These are phyloP conservation scores for Magnusiomyces suaveolens DNA, from an alignment of 1,139 yeast species.

Conservation along the genomic window DNA sequence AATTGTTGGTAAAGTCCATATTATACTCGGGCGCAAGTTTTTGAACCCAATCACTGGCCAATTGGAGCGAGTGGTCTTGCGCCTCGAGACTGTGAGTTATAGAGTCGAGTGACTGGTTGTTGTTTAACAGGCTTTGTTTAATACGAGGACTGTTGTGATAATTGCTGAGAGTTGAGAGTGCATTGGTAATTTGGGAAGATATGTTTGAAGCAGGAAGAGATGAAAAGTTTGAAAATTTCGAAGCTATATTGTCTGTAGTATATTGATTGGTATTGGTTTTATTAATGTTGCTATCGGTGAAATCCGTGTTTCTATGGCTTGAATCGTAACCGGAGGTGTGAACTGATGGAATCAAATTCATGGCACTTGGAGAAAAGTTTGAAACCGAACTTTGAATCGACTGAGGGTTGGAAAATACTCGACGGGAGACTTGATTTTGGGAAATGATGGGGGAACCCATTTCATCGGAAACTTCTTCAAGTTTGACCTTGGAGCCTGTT, in stretches of 20 bases:
- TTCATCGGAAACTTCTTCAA: not conserved
- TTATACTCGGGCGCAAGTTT: constrained; percentile 18
- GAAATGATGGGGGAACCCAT: not conserved
- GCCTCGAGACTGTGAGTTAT: constrained; percentile 18
- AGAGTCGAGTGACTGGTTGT: constrained; percentile 10
- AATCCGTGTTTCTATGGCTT: too few relatives aligned
- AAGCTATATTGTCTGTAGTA: too few relatives aligned
- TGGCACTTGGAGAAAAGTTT: constrained; percentile 2
- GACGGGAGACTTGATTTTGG: not conserved
- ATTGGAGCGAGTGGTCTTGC: constrained; percentile 29
- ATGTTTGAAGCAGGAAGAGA: not conserved
- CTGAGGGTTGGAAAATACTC: constrained; percentile 7
- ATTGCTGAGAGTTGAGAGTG: not conserved
- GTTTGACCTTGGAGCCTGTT: not conserved
- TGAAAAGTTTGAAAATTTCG: not conserved
- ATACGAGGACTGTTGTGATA: constrained; percentile 17
- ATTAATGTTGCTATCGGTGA: too few relatives aligned
- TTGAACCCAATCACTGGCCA: constrained; percentile 32
- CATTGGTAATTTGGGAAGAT: not conserved
- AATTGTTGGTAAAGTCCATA: not conserved
- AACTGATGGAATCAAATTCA: not conserved
- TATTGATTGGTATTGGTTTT: constrained; percentile 10
- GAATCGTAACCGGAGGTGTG: too few relatives aligned
- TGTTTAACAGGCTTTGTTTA: constrained; percentile 24
- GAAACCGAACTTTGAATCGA: constrained; percentile 6